Base-by-base conservation (phyloP, 768 basidiomycete genomes). In the Boletus subparvulus region DNA sequence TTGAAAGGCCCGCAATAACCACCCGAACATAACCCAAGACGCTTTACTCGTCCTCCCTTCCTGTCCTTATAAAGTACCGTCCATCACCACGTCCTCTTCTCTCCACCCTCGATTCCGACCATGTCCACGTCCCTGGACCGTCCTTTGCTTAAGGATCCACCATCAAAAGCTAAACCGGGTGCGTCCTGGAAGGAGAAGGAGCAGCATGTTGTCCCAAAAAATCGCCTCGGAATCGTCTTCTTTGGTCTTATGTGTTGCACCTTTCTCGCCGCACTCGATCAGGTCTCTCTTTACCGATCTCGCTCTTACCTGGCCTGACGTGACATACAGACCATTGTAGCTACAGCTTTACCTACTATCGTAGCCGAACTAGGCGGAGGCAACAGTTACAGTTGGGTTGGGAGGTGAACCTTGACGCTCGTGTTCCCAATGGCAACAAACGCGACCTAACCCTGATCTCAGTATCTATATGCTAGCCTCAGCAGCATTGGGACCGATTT, bases 331-430 rank as follows among this genome's bases (percentile, higher is more conserved):
- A 78, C 76, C 9, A 77, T 79, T 47, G 78, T 80, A 4, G 71
- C 79, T 0, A 82, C 79, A 13, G 80, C 82, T 5, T 65, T 82
- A 14, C 81, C 82, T 2, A 81, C 80, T 2, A 81, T 82, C 32
- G 77, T 78, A 8, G 68, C 69, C 3, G 70, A 78, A 39, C 66
- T 83, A 1, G 76, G 78, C 17, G 78, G 77, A 4, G 76, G 75
- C 1, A 73, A 70, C 17, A 74, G 77, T 8, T 82, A 82, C 56
- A 73, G 77, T 14, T 82, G 80, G 81, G 78, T 82, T 10, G 77
- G 79, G 42, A 78, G 72, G 77, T 77, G 50, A 14, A 62, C 48
- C 21, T 41, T 35, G 16, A 32, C 16, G 9, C 13, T 35, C 16
- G 13, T 53, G 17, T 45, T 47, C 26, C 26, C 32, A 6, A 26